Base-by-base conservation (phyloP, 129 eudicot genomes). In the Kitagawia praeruptora region DNA sequence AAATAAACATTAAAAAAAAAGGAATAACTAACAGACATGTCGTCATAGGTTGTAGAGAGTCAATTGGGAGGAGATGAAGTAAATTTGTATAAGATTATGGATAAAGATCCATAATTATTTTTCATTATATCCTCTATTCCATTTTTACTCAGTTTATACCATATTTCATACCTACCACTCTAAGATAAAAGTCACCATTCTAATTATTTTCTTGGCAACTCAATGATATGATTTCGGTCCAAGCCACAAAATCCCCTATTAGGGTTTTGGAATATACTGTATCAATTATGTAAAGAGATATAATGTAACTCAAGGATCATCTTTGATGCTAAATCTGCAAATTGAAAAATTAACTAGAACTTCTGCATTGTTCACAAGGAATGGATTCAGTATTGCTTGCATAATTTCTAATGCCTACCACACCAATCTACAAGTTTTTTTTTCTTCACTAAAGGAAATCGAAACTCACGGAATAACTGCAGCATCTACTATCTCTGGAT, bases 401-500 rank as follows among this genome's bases (percentile, higher is more conserved):
- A 41, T 40, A 41, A 38, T 15, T 63, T 38, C 38, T 11, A 63
- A 27, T 25, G 34, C 38, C 31, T 11, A 39, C 49, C 7, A 45
- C 58, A 74, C 40, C 47, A 41, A 1, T 72, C 19, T 38, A n/a
- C 16, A 74, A n/a, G 13, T 45, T 5, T 10, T 13, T 12, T 23
- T 25, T n/a, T n/a, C n/a, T n/a, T n/a, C n/a, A n/a, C n/a, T n/a
- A n/a, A 27, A 27, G 44, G 0, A 47, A 3, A 9, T 7, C 1
- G 70, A 58, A 27, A 48, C 86, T 76, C 77, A 82, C 84, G 84
- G 84, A 27, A 86, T 80, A 6, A 86, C 89, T 61, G 86, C 86
- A 18, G 86, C 86, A 83, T 86, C 89, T 31, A 73, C 75, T 51
- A 86, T 77, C 38, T 83, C 86, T 27, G 89, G 82, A 31, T 80